Evolutionary conservation across 306 rosid species (phyloP), one percentile per base, ranked within the genome.

Genomic region (Ziziphus jujuba): DNA sequence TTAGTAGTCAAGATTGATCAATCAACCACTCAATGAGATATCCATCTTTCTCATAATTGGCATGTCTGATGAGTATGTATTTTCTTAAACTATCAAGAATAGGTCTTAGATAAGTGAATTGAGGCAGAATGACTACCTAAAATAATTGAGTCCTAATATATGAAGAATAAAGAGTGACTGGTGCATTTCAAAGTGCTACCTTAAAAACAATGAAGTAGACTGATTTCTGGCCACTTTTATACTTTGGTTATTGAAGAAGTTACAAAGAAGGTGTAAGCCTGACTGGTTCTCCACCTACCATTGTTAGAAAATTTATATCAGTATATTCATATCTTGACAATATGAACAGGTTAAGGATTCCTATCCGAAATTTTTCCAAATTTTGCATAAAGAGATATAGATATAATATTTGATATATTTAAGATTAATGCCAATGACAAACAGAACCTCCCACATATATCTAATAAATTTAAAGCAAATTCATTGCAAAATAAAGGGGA

Each of bases 221-320:
- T 92, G 91, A 63, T 85, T 82, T 80, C 81, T 80, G 72, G 93
- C 81, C 75, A 92, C 73, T 70, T 82, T 78, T 40, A 79, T 60
- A 56, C 85, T 82, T 75, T 86, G 87, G 80, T 74, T 58, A 40
- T 87, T 81, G 79, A 83, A 63, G 72, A 81, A 72, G 66, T 86
- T 84, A 78, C 90, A 82, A 36, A 74, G 83, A 84, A 92, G 96
- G 79, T 81, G 75, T 64, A 84, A 64, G 40, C 98, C 96, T 50
- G 90, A 75, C 43, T 59, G 79, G 68, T 92, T 92, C 79, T 87
- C 93, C 75, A 90, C 97, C 98, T 92, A 88, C 78, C 74, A 77
- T 51, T 48, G 31, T 22, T 79, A 50, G 63, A 65, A 66, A 43
- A 61, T 33, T 21, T 10, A 56, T 3, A n/a, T 7, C 49, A 2